Evolutionary conservation across 148 eudicot genomes (phyloP).

Genomic region (Spergularia bocconei): DNA sequence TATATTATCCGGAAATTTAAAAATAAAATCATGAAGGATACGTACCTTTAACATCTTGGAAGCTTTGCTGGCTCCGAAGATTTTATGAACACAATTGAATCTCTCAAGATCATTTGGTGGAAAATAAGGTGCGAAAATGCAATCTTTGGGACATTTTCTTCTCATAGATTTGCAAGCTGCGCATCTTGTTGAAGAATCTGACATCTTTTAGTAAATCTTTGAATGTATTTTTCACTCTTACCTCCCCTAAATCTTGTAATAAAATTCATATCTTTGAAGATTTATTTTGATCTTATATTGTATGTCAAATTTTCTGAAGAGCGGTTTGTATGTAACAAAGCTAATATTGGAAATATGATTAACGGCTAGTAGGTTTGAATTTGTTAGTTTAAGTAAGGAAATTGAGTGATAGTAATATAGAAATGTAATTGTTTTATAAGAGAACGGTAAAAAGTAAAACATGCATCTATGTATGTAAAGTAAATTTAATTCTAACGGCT

Average conservation of each 20-base stretch:
- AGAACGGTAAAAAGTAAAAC: too few relatives aligned
- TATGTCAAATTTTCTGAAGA: constrained; percentile 1
- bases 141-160: constrained; percentile 47
- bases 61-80: constrained; percentile 47
- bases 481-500: constrained; percentile 10
- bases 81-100: constrained; percentile 45
- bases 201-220: constrained; percentile 18
- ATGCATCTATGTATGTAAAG: too few relatives aligned
- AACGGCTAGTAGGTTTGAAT: constrained; percentile 27
- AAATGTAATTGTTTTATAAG: too few relatives aligned
- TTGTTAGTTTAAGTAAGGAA: background rate
- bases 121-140: constrained; percentile 42
- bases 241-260: constrained; percentile 9
- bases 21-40: too few relatives aligned
- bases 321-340: background rate
- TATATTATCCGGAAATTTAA: too few relatives aligned
- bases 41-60: constrained; percentile 44
- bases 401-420: background rate
- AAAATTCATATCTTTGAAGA: constrained; percentile 19
- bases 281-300: constrained; percentile 1
- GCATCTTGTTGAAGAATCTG: constrained; percentile 42
- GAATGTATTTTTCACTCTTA: background rate
- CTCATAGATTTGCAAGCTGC: constrained; percentile 49
- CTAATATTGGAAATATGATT: constrained; percentile 12
- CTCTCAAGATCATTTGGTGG: constrained; percentile 36